Base-by-base conservation (phyloP, 192 early-diverging fungal genomes). In the Podila epicladia region DNA sequence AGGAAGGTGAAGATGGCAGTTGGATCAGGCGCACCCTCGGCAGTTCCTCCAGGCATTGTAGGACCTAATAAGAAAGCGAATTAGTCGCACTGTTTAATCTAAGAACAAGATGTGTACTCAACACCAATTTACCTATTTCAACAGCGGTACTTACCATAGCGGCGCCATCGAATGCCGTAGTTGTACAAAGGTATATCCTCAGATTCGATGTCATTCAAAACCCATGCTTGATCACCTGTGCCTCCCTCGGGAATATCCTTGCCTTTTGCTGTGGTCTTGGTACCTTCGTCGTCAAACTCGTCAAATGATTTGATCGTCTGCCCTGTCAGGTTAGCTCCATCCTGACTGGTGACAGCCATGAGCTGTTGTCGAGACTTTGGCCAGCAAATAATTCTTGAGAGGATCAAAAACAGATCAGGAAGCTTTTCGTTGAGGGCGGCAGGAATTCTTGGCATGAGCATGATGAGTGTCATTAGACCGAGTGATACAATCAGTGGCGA, bases 1-100 rank as follows among this genome's bases (percentile, higher is more conserved):
- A 90, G 70, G 48, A 84, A 86, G 15, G 89, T 86, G 50, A 90
- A 90, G 24, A 90, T 82, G 0, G 87, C 83, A n/a, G 82, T 83
- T 11, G 87, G 87, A 48, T 88, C 86, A 5, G 85, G 85, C 24
- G 85, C 85, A 19, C 85, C 85, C 26, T 86, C 85, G 12, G 78
- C 51, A 22, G 82, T 69, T 31, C 59, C 70, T 12, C 77, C 77
- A 22, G 66, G 62, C 9, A 61, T 20, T 48, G 51, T 26, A 4
- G 77, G 77, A 2, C 77, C 77, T 80, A 72, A 38, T 37, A 20
- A 0, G 58, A 41, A 26, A 48, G 69, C n/a, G 58, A 28, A 19
- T 0, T 45, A 45, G 3, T 15, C 17, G 15, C 15, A 15, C 41
- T 17, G 41, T 45, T 45, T 45, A 45, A 15, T 17, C 11, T 3